Conservation (phyloP, 805 yeast species). For the Komagataella mondaviorum region DNA sequence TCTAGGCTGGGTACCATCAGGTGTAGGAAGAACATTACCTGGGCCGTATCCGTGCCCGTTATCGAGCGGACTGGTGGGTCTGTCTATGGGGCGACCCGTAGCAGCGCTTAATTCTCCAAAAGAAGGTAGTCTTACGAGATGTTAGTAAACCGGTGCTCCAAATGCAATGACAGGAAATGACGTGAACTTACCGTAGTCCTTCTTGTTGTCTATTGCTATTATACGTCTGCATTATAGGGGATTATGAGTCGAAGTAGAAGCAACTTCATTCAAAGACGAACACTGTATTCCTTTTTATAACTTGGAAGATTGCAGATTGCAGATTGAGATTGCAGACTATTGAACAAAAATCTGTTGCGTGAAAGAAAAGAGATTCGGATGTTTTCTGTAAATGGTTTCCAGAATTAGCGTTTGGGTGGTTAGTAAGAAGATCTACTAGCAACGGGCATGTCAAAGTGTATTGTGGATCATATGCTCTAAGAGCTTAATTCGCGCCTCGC, state of each 20-base stretch:
- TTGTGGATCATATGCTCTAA: not conserved
- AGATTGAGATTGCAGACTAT: not conserved
- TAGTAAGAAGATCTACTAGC: not conserved
- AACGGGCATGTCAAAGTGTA: not conserved
- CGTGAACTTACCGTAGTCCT: not conserved
- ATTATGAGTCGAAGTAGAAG: not conserved
- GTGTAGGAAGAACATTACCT: not conserved
- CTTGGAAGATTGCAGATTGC: not conserved
- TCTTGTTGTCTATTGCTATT: not conserved
- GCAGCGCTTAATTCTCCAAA: slow-evolving; percentile 4
- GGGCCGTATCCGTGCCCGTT: not conserved
- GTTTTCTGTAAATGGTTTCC: not conserved
- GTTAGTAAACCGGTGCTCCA: slow-evolving; percentile 1
- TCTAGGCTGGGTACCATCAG: not conserved
- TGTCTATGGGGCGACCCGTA: not conserved
- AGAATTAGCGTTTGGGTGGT: not conserved
- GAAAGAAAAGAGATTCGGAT: not conserved
- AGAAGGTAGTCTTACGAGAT: slow-evolving; percentile 6
- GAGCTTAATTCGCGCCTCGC: not conserved
- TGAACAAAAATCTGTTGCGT: not conserved
- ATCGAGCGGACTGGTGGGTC: not conserved
- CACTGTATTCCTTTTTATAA: not conserved
- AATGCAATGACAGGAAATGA: not conserved
- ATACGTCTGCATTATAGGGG: not conserved
- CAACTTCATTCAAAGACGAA: not conserved